Base-by-base conservation (phyloP, 1,284 basidiomycete genomes). In the Cryptococcus sp. region DNA sequence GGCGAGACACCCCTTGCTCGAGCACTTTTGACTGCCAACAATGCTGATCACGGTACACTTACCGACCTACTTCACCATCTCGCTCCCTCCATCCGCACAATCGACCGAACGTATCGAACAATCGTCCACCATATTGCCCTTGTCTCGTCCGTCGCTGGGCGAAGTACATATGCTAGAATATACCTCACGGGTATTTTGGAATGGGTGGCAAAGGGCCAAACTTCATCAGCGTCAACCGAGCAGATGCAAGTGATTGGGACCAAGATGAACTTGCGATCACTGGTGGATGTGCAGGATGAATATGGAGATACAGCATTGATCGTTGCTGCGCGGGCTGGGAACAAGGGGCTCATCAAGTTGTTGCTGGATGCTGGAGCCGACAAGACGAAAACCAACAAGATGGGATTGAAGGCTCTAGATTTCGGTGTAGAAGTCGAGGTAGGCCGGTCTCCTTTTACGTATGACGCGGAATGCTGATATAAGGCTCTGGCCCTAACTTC, bases 241-340 rank as follows among this genome's bases (percentile, higher is more conserved):
- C 32, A 34, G 32, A 47, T 36, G 43, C 48, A 14, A 36, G 40
- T 18, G 48, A 45, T 36, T 44, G 36, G 46, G 42, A 40, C 11
- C 45, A 31, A 24, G 11, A 55, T 67, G 37, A 59, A 50, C 52
- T 88, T 93, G 67, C 81, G 82, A 64, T 85, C 82, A 9, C 76
- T 98, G 37, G 83, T 98, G 14, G 91, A 98, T 74, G 79, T 96
- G 37, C 91, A 93, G 74, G 96, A 99, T 71, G 85, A 91, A 59
- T 86, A 98, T 71, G 96, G 96, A 1, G 96, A 99, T 70, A 98
- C 96, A 0, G 90, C 92, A 4, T 74, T 99, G 60, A 96, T 94
- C 74, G 90, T 97, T 60, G 91, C 93, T 13, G 93, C 96, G 0
- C 79, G 96, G 47, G 86, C 98, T 0, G 96, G 96, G 2, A 97